Conservation (phyloP, 768 basidiomycete genomes). For the Rhodosporidiobolus sp. region DNA sequence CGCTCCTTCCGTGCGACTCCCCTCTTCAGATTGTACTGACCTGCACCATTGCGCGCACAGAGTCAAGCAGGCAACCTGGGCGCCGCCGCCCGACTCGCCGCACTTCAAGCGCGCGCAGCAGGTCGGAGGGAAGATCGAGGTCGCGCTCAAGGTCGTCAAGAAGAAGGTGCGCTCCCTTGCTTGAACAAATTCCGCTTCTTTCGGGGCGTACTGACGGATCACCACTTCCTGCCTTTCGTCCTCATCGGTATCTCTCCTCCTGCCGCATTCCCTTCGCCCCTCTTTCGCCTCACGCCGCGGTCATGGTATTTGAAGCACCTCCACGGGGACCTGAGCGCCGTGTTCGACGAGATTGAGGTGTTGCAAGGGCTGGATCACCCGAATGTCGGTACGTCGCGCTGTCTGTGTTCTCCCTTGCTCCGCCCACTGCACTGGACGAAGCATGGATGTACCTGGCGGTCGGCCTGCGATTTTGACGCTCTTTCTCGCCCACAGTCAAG, state of each 20-base stretch:
- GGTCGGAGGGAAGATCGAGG: conserved; percentile 44
- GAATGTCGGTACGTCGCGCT: conserved; percentile 61
- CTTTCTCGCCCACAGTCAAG: conserved; percentile 63
- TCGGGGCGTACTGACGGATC: no score
- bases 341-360: conserved; percentile 91
- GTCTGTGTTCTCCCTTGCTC: neutral
- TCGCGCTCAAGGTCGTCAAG: conserved; percentile 63
- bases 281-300: no score
- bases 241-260: no score
- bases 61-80: conserved; percentile 65
- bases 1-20: neutral
- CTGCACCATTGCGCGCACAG: neutral
- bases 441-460: neutral
- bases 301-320: no score
- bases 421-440: no score
- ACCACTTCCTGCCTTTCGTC: no score
- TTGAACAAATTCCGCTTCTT: no score
- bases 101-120: conserved; percentile 38
- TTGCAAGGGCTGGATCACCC: conserved; percentile 83
- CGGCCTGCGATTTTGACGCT: neutral
- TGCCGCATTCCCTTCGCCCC: no score
- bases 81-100: conserved; percentile 41
- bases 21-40: no score
- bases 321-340: conserved; percentile 57
- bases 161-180: conserved; percentile 89